Conservation (phyloP, 1,139 yeast genomes). For the Pichia sp. region DNA sequence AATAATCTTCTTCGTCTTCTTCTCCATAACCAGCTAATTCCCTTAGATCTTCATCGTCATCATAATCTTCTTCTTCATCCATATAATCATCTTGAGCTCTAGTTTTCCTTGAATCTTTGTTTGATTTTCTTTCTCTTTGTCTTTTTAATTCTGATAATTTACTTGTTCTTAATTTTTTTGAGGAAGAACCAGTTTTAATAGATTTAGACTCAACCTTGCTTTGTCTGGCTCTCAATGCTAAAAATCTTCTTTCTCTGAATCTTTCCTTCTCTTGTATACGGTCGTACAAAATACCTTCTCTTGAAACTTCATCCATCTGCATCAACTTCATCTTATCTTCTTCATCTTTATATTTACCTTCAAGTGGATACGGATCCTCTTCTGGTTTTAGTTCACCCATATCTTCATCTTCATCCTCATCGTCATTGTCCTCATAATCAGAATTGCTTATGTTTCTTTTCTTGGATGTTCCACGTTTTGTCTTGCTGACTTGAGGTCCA, state of each 20-base stretch:
- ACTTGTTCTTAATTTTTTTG: slow-evolving; percentile 38
- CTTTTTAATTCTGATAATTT: slow-evolving; percentile 78
- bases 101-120: slow-evolving; percentile 26
- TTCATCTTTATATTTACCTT: slow-evolving; percentile 84
- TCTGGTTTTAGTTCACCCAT: slow-evolving; percentile 40
- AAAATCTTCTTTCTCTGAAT: slow-evolving; percentile 72
- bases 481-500: slow-evolving; percentile 25
- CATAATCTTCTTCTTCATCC: slow-evolving; percentile 35
- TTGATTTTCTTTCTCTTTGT: slow-evolving; percentile 66
- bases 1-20: slow-evolving; percentile 22
- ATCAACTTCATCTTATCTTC: slow-evolving; percentile 63
- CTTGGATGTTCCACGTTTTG: slow-evolving; percentile 18
- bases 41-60: slow-evolving; percentile 28
- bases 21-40: slow-evolving; percentile 27
- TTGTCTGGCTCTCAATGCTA: slow-evolving; percentile 66
- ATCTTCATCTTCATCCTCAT: slow-evolving; percentile 30
- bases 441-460: slow-evolving; percentile 25
- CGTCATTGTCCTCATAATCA: slow-evolving; percentile 24
- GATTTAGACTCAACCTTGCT: slow-evolving; percentile 31
- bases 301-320: slow-evolving; percentile 80
- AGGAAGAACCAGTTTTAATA: slow-evolving; percentile 25
- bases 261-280: slow-evolving; percentile 89
- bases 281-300: slow-evolving; percentile 86
- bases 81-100: slow-evolving; percentile 29
- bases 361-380: slow-evolving; percentile 80